phyloP scores from a whole-genome alignment of 805 yeast species.

The Metschnikowia similis region DNA sequence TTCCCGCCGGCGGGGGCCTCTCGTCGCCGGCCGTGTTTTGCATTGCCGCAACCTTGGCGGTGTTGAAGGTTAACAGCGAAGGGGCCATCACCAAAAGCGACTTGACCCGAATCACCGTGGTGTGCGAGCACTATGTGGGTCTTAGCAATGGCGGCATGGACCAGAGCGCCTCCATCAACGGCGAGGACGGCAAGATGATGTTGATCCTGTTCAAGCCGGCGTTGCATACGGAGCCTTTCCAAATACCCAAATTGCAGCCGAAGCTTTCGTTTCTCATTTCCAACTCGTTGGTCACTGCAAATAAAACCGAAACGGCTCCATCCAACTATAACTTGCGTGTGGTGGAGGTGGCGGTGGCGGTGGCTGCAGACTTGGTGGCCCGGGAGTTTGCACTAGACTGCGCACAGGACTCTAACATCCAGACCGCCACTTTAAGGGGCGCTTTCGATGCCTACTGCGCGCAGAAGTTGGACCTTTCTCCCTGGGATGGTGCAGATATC shows the following conservation, averaged over 20 bases:
- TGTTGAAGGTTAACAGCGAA: conserved; percentile 50
- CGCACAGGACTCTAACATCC: conserved; percentile 46
- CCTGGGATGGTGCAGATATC: conserved; percentile 46
- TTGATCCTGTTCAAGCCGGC: conserved; percentile 59
- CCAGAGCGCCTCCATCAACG: conserved; percentile 68
- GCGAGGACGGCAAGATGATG: conserved; percentile 54
- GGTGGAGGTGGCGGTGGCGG: conserved; percentile 64
- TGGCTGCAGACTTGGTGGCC: conserved; percentile 62
- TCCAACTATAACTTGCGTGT: conserved; percentile 65
- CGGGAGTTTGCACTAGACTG: conserved; percentile 40
- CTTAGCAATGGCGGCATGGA: conserved; percentile 81
- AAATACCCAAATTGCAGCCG: conserved; percentile 46
- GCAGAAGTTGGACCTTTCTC: conserved; percentile 22
- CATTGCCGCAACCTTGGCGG: conserved; percentile 57
- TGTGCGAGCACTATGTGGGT: conserved; percentile 67
- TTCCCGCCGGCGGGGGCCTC: conserved; percentile 70
- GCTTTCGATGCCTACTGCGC: conserved; percentile 50
- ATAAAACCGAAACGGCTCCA: conserved; percentile 69
- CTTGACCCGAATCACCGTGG: conserved; percentile 56
- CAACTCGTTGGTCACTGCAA: conserved; percentile 57
- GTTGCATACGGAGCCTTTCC: conserved; percentile 50
- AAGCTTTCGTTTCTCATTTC: conserved; percentile 54
- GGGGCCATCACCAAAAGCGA: conserved; percentile 42
- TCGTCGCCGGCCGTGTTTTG: conserved; percentile 72
- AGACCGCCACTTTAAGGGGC: conserved; percentile 61